A percentile compares a stretch with the other conserved stretches of the same genome.
Conservation (phyloP, 2,329 filamentous ascomycete genomes). For the Trichoderma sp. region DNA sequence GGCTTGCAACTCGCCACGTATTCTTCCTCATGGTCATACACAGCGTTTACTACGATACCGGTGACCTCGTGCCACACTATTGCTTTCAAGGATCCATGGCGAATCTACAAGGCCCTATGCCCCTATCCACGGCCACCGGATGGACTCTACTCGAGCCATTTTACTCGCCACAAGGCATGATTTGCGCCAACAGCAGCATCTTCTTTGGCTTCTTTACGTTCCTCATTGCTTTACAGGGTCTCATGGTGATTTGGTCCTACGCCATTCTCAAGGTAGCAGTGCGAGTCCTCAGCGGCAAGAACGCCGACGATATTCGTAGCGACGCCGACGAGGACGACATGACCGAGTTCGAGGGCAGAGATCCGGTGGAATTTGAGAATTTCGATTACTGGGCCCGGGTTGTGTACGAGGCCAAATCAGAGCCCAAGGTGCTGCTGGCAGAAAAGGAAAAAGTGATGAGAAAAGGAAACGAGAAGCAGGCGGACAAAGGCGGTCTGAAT, state of each 20-base stretch:
- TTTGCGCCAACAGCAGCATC: slow-evolving; percentile 79
- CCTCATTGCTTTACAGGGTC: slow-evolving; percentile 72
- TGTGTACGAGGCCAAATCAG: slow-evolving; percentile 39
- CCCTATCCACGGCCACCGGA: slow-evolving; percentile 48
- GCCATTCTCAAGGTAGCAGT: slow-evolving; percentile 83
- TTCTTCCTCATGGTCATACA: slow-evolving; percentile 77
- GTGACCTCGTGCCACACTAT: slow-evolving; percentile 59
- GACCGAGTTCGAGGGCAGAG: slow-evolving; percentile 24
- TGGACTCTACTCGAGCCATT: slow-evolving; percentile 70
- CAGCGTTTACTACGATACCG: slow-evolving; percentile 70
- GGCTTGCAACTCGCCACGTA: slow-evolving; percentile 80
- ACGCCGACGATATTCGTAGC: slow-evolving; percentile 81
- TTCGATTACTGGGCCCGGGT: not conserved
- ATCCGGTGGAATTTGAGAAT: slow-evolving; percentile 42
- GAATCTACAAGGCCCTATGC: slow-evolving; percentile 53
- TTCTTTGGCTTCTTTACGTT: slow-evolving; percentile 73
- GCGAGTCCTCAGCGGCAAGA: slow-evolving; percentile 70
- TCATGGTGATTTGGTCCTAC: slow-evolving; percentile 84
- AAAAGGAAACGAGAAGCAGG: slow-evolving; percentile 67
- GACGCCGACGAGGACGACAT: slow-evolving; percentile 80
- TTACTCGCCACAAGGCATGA: slow-evolving; percentile 62
- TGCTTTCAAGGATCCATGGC: slow-evolving; percentile 65
- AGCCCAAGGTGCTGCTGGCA: slow-evolving; percentile 40
- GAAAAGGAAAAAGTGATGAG: not conserved
- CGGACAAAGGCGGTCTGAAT: slow-evolving; percentile 65